Evolutionary conservation across 2,329 filamentous ascomycete genomes (phyloP), one percentile per base, ranked within the genome.

Genomic region (Chaetomium globosum): DNA sequence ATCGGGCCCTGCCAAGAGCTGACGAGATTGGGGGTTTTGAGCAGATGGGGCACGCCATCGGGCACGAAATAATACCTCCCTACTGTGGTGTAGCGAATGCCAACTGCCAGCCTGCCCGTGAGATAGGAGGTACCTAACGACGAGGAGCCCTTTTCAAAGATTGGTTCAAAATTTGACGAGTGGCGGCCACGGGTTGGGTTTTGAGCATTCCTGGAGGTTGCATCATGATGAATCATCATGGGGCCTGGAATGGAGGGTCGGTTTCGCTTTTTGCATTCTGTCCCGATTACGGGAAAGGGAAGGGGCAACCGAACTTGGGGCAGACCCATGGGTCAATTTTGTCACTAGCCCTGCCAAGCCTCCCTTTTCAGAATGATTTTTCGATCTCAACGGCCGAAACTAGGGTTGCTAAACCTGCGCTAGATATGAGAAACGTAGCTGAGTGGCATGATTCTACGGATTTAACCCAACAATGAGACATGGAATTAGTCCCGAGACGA

Each of bases 1-100:
- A 52, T 16, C 9, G n/a, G 31, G 8, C 19, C 30, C 26, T 33
- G 66, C 61, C 66, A 63, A 65, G 64, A 21, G 52, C 57, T 54
- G 52, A 58, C 56, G 21, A 58, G 31, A 57, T 58, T 26, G 21
- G 52, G 13, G 10, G 4, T 31, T 12, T 46, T n/a, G 33, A 31
- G 19, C 16, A 9, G n/a, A 12, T 23, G n/a, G 46, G n/a, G 21
- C 46, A 48, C 46, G 46, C 46, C 46, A 43, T 19, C 39, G 39
- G 39, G 39, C 39, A 43, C 16, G 19, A 43, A 19, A 43, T 7
- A 39, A 19, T 13, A n/a, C 39, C n/a, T n/a, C n/a, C n/a, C n/a
- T n/a, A n/a, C n/a, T n/a, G n/a, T n/a, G n/a, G n/a, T 2, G 39
- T 1, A 43, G 4, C 16, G 39, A 43, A 19, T 43, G 39, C 39